A percentile compares a stretch with the other conserved stretches of the same genome.
Conservation (phyloP, 192 early-diverging fungal genomes). For the Globomyces pollinis-pini region DNA sequence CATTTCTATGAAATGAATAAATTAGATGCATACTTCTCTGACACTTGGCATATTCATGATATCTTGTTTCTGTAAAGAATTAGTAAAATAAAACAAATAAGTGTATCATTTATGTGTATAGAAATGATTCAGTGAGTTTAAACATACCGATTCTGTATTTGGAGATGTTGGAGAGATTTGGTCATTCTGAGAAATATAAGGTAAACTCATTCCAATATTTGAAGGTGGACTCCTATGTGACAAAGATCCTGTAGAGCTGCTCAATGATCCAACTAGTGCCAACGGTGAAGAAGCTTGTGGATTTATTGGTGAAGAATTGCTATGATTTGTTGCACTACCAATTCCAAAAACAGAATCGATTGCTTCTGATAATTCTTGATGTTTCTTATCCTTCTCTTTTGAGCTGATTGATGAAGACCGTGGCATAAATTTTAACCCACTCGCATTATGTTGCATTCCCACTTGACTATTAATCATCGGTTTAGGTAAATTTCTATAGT, state of each 20-base stretch:
- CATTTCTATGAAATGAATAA: constrained; percentile 37
- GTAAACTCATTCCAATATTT: no score
- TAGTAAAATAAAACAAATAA: background rate
- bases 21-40: constrained; percentile 3
- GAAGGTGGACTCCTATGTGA: no score
- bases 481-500: background rate
- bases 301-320: background rate
- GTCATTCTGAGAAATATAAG: no score
- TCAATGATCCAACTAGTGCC: background rate
- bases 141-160: no score
- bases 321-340: background rate
- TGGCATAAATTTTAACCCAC: background rate
- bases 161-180: no score
- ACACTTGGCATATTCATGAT: constrained; percentile 15
- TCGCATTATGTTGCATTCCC: background rate
- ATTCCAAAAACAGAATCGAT: background rate
- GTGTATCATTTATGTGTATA: background rate
- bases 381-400: background rate
- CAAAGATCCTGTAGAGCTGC: background rate
- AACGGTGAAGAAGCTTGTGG: background rate
- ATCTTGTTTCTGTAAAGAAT: constrained; percentile 5
- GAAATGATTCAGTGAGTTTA: no score
- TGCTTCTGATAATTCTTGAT: constrained; percentile 2
- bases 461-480: background rate
- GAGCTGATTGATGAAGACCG: background rate